phyloP scores from a whole-genome alignment of 169 alveolate genomes.

The Blepharisma undulans region DNA sequence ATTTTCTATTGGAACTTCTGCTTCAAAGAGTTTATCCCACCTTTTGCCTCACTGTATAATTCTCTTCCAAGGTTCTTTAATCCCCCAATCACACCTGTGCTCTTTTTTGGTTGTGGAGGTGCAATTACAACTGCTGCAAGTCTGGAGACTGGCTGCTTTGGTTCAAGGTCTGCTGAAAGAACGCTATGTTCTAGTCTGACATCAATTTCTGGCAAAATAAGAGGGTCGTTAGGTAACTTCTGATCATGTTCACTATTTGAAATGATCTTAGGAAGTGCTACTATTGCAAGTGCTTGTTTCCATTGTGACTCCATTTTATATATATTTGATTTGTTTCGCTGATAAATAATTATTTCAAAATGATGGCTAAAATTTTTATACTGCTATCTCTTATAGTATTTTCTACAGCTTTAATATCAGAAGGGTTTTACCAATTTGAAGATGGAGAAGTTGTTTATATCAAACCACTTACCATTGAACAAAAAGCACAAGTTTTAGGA shows the following conservation, averaged over 20 bases:
- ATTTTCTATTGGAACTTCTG: neutral
- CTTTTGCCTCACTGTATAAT: neutral
- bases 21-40: neutral
- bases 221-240: neutral
- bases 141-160: neutral
- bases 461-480: neutral
- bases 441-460: neutral
- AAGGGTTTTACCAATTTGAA: neutral
- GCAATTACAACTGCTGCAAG: neutral
- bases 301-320: neutral
- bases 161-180: neutral
- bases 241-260: neutral
- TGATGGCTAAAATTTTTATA: neutral
- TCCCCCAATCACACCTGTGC: neutral
- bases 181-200: neutral
- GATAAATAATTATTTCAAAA: neutral
- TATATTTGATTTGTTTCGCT: neutral
- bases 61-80: neutral
- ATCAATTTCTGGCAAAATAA: neutral
- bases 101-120: neutral
- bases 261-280: neutral
- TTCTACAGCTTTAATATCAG: neutral
- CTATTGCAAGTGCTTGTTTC: neutral
- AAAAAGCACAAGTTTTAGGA: neutral
- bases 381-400: neutral